These are phyloP conservation scores for Nitzschia sp. DNA, from an alignment of 108 stramenopile genomes.

Conservation along the genomic window DNA sequence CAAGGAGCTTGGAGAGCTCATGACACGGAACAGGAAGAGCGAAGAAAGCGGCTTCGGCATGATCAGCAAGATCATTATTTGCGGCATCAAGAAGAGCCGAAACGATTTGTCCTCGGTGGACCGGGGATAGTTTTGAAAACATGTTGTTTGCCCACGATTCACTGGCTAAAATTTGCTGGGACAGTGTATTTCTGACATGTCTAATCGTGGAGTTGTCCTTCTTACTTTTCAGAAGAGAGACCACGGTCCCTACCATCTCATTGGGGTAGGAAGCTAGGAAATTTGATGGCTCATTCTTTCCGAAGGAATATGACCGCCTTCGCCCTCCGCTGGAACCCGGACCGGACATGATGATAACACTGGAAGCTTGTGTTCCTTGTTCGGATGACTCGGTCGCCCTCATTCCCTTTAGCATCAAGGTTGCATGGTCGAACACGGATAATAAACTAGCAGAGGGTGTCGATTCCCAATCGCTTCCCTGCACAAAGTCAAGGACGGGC, in stretches of 20 bases:
- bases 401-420: conserved; percentile 73
- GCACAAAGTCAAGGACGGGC: conserved; percentile 41
- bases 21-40: conserved; percentile 57
- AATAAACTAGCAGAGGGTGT: conserved; percentile 2
- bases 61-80: conserved; percentile 25
- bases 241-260: conserved; percentile 57
- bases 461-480: background rate
- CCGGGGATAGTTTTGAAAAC: conserved; percentile 47
- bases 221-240: conserved; percentile 33
- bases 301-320: conserved; percentile 76
- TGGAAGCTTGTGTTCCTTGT: conserved; percentile 16
- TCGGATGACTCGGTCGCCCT: conserved; percentile 39
- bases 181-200: conserved; percentile 30
- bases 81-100: conserved; percentile 39
- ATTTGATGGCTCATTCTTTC: conserved; percentile 42
- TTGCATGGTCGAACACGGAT: conserved; percentile 38
- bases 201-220: background rate
- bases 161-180: conserved; percentile 50
- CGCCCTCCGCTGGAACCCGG: conserved; percentile 67
- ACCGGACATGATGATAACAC: conserved; percentile 68
- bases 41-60: conserved; percentile 48
- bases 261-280: conserved; percentile 66
- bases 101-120: conserved; percentile 26
- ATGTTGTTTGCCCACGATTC: conserved; percentile 69
- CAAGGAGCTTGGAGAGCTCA: conserved; percentile 53